A percentile compares a stretch with the other conserved stretches of the same genome.
Evolutionary conservation across 2,329 filamentous ascomycete genomes (phyloP).

Genomic region (Botryotinia narcissicola): DNA sequence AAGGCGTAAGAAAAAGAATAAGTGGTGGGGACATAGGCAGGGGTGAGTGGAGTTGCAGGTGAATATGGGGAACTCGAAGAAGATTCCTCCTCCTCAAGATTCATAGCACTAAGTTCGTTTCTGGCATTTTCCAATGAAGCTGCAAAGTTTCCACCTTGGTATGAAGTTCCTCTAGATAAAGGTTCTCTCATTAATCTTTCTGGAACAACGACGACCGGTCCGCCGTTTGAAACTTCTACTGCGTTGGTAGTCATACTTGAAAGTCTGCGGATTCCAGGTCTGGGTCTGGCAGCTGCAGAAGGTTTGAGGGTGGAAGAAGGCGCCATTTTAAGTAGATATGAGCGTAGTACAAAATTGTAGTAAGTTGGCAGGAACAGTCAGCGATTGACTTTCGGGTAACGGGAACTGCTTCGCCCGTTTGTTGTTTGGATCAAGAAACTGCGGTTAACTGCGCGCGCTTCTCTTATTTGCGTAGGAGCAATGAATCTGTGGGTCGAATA

Average conservation of each 20-base stretch:
- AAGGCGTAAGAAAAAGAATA: conserved; percentile 76
- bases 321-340: conserved; percentile 11
- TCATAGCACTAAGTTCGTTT: conserved; percentile 36
- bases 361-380: neutral
- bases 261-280: conserved; percentile 36
- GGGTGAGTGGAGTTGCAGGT: conserved; percentile 36
- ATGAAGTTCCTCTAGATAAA: conserved; percentile 28
- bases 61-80: conserved; percentile 33
- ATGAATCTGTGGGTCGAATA: neutral
- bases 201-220: conserved; percentile 39
- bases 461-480: neutral
- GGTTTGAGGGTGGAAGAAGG: conserved; percentile 14
- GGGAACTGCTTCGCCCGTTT: conserved; percentile 12
- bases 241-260: conserved; percentile 40
- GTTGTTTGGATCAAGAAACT: neutral
- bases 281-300: conserved; percentile 28
- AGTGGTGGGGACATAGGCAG: conserved; percentile 40
- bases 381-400: neutral
- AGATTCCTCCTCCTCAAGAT: conserved; percentile 37
- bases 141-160: conserved; percentile 37
- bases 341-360: neutral
- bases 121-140: conserved; percentile 40
- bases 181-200: conserved; percentile 34
- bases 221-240: conserved; percentile 35
- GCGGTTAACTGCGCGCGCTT: conserved; percentile 14